phyloP scores from a whole-genome alignment of 2,329 filamentous ascomycete species.

The Arthrocladium fulminans region DNA sequence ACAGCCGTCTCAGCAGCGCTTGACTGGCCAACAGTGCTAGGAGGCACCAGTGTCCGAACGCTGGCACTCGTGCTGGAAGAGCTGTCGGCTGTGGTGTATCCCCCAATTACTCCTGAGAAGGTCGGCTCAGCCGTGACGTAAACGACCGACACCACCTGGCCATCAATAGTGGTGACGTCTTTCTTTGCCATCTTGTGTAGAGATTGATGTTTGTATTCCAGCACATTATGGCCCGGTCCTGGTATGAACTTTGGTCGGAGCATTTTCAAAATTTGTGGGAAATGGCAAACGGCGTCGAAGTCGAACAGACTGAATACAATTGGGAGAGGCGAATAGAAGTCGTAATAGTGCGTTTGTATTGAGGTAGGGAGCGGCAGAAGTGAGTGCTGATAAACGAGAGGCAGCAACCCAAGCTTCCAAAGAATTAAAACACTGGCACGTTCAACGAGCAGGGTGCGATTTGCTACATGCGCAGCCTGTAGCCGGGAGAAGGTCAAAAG shows the following conservation, averaged over 20 bases:
- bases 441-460: slow-evolving; percentile 8
- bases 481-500: slow-evolving; percentile 13
- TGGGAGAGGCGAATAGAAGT: slow-evolving; percentile 3
- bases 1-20: not conserved
- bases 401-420: slow-evolving; percentile 27
- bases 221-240: not conserved
- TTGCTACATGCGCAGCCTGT: slow-evolving; percentile 9
- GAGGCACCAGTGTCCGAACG: slow-evolving; percentile 3
- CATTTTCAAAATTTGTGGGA: not conserved
- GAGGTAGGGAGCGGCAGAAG: slow-evolving; percentile 15
- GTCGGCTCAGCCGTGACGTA: slow-evolving; percentile 46
- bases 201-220: slow-evolving; percentile 12
- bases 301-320: not conserved
- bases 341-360: slow-evolving; percentile 3
- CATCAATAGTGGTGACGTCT: slow-evolving; percentile 14
- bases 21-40: slow-evolving; percentile 7
- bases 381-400: slow-evolving; percentile 29
- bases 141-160: slow-evolving; percentile 30
- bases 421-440: slow-evolving; percentile 6
- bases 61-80: slow-evolving; percentile 4
- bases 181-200: slow-evolving; percentile 19
- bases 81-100: slow-evolving; percentile 34
- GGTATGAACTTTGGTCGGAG: not conserved
- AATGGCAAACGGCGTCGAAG: slow-evolving; percentile 5
- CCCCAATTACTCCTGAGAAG: slow-evolving; percentile 43